A percentile compares a stretch with the other conserved stretches of the same genome.
Conservation (phyloP, 2,329 filamentous ascomycete species). For the Diplocarpon mali region DNA sequence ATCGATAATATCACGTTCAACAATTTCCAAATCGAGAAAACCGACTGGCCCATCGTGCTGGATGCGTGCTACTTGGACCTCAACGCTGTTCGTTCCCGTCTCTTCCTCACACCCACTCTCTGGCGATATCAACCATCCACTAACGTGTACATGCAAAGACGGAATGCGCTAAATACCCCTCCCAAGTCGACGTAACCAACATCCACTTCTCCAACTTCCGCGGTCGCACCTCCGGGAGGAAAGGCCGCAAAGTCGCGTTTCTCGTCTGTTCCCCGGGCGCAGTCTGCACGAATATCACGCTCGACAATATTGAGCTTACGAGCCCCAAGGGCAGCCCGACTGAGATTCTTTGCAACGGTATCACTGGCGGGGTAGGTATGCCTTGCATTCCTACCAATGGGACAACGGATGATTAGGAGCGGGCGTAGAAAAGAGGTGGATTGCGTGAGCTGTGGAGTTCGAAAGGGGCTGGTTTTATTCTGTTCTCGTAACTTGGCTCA, state of each 20-base stretch:
- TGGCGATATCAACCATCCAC: background rate
- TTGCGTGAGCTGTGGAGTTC: constrained; percentile 7
- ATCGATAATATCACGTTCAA: constrained; percentile 52
- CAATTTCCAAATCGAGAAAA: constrained; percentile 48
- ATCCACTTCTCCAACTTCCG: constrained; percentile 47
- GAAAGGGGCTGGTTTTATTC: constrained; percentile 2
- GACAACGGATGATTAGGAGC: no score
- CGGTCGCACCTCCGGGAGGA: constrained; percentile 44
- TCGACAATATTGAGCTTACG: constrained; percentile 43
- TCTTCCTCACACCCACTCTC: background rate
- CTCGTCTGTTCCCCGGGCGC: constrained; percentile 46
- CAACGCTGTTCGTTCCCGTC: constrained; percentile 18
- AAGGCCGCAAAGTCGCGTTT: constrained; percentile 42
- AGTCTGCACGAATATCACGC: constrained; percentile 43
- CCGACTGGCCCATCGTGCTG: constrained; percentile 45
- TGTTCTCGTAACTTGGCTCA: no score
- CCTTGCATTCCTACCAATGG: no score
- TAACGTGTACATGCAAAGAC: constrained; percentile 16
- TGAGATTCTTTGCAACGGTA: constrained; percentile 40
- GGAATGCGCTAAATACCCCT: constrained; percentile 42
- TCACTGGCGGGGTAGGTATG: constrained; percentile 18
- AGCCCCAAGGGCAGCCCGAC: constrained; percentile 35
- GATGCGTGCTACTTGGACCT: constrained; percentile 55
- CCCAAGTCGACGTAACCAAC: constrained; percentile 46
- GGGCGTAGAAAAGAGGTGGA: no score